Base-by-base conservation (phyloP, 2,329 filamentous ascomycete species). In the Colletotrichum spinosum region DNA sequence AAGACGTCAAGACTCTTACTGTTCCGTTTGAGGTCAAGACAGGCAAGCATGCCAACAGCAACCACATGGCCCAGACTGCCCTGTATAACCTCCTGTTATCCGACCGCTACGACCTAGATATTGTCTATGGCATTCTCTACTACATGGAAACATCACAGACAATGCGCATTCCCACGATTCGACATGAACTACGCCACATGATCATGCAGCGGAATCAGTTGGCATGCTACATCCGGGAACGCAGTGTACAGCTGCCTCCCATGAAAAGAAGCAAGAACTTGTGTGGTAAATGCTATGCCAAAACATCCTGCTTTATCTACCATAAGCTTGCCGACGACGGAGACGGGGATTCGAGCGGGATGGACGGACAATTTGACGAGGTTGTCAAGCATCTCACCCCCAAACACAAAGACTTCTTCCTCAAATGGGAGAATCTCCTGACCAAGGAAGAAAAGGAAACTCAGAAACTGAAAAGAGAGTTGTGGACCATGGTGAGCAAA, bases 11-110 rank as follows among this genome's bases (percentile, higher is more conserved):
- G 67, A 92, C 87, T 6, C 81, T 98, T 68, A 94, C 94, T 0
- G 92, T 97, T 4, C 96, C 96, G 0, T 93, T 99, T 69, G 96
- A 99, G 75, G 87, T 99, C 72, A 99, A 99, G 79, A 98, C 96
- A 0, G 96, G 96, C 38, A 94, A 91, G 73, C 92, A 92, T 68
- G 89, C 90, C 34, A 97, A 89, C 70, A 88, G 90, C 70, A 90
- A 89, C 57, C 96, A 99, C 77, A 89, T 94, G 75, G 95, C 95
- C 1, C 96, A 99, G 77, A 99, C 96, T 6, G 93, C 94, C 34
- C 84, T 99, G 17, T 99, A 99, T 75, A 98, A 96, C 46, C 82
- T 99, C 34, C 82, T 99, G 12, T 83, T 99, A 55, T 97, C 94
- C 17, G 95, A 99, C 79, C 89, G 96, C 68, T 99, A 99, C 77